Conservation (phyloP, 2,329 filamentous ascomycete species). For the Claviceps africana region DNA sequence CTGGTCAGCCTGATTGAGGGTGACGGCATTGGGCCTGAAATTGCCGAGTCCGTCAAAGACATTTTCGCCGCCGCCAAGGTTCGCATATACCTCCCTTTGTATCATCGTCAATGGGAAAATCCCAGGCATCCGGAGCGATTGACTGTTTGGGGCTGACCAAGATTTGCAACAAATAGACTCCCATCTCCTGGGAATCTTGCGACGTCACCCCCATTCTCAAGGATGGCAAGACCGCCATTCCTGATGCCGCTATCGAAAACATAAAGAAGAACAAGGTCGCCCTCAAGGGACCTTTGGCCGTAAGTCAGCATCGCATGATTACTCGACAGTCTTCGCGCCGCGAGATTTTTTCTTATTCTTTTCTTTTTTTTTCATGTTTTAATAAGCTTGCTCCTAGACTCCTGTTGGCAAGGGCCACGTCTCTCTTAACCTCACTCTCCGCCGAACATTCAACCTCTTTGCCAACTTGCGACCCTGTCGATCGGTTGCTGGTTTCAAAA, state of each 20-base stretch:
- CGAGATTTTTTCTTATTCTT: background rate
- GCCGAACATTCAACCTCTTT: constrained; percentile 98
- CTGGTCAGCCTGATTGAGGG: constrained; percentile 95
- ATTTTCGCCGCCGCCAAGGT: constrained; percentile 95
- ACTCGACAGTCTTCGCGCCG: background rate
- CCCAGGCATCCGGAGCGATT: background rate
- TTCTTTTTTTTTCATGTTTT: background rate
- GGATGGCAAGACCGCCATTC: constrained; percentile 91
- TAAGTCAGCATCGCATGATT: constrained; percentile 31
- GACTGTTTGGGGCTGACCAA: background rate
- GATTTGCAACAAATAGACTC: constrained; percentile 42
- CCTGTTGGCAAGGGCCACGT: constrained; percentile 98
- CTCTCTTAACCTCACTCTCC: constrained; percentile 95
- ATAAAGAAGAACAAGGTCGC: constrained; percentile 94
- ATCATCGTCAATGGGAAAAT: background rate
- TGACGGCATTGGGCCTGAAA: constrained; percentile 97
- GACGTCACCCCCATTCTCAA: constrained; percentile 90
- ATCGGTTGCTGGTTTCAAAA: constrained; percentile 95
- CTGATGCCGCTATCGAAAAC: constrained; percentile 81
- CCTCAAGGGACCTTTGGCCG: constrained; percentile 92
- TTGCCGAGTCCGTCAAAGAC: constrained; percentile 94
- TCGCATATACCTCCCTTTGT: constrained; percentile 14
- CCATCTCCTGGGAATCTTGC: constrained; percentile 92
- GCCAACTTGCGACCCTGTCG: constrained; percentile 97
- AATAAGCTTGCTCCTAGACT: constrained; percentile 39